Evolutionary conservation across 2,329 filamentous ascomycete species (phyloP).

Genomic region (Neophaeococcomyces aloes): DNA sequence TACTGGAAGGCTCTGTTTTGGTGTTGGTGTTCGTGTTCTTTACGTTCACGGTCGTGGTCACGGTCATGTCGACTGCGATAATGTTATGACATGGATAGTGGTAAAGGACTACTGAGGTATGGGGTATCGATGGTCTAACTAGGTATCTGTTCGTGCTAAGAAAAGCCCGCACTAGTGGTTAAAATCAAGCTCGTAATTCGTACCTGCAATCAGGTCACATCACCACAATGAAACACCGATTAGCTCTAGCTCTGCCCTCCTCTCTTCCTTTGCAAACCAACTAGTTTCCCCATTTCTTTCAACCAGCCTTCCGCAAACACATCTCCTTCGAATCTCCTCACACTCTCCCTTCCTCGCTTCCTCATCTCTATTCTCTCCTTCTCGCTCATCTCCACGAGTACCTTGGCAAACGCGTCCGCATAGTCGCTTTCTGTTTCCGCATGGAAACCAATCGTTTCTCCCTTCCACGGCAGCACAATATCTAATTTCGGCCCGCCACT

Average conservation of each 20-base stretch:
- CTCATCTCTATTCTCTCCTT: constrained; percentile 64
- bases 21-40: too few relatives aligned
- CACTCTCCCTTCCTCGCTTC: constrained; percentile 62
- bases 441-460: constrained; percentile 73
- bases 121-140: too few relatives aligned
- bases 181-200: too few relatives aligned
- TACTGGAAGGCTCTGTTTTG: too few relatives aligned
- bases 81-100: too few relatives aligned
- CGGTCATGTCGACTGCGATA: too few relatives aligned
- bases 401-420: constrained; percentile 67
- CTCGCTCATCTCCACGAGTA: constrained; percentile 51
- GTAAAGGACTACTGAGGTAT: too few relatives aligned
- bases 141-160: too few relatives aligned
- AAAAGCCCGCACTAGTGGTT: too few relatives aligned
- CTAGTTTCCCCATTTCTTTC: constrained; percentile 59
- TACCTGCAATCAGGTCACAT: too few relatives aligned
- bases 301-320: constrained; percentile 76
- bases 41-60: too few relatives aligned
- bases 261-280: constrained; percentile 29
- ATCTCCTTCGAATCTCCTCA: constrained; percentile 75
- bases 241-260: background rate
- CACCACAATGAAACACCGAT: too few relatives aligned
- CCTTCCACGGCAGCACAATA: constrained; percentile 75
- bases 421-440: constrained; percentile 70
- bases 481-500: constrained; percentile 88